phyloP scores from a whole-genome alignment of 108 stramenopile genomes.

The Skeletonema grethae region DNA sequence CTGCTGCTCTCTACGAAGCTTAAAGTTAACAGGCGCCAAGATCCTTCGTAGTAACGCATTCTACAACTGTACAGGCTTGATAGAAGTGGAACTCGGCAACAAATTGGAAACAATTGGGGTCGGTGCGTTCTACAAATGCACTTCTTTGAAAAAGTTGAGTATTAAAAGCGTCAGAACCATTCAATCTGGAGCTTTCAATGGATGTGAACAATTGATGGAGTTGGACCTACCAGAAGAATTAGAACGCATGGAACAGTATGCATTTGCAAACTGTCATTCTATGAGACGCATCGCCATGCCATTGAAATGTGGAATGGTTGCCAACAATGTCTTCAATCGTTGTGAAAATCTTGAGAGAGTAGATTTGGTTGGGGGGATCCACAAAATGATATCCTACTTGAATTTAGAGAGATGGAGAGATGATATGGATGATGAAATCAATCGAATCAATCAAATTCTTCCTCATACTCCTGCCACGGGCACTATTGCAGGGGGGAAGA shows the following conservation, averaged over 20 bases:
- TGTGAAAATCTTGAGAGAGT: conserved; percentile 5
- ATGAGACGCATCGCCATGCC: conserved; percentile 4
- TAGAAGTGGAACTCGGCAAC: background rate
- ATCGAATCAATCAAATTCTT: conserved; percentile 10
- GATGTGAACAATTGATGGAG: background rate
- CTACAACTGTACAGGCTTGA: background rate
- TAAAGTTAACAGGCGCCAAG: background rate
- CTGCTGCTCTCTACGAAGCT: background rate
- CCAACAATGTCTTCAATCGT: background rate
- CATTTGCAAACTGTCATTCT: background rate
- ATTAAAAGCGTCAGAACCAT: background rate
- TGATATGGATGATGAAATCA: conserved; percentile 9
- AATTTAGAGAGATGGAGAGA: conserved; percentile 8
- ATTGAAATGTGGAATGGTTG: conserved; percentile 5
- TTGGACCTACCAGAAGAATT: background rate
- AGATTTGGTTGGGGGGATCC: conserved; percentile 2
- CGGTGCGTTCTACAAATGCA: background rate
- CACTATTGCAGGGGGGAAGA: background rate
- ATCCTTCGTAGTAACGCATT: background rate
- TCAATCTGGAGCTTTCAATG: background rate
- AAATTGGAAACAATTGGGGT: background rate
- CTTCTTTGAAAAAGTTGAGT: background rate
- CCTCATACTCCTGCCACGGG: conserved; percentile 5
- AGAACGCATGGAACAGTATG: conserved; percentile 7
- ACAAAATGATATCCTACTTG: background rate